A percentile compares a stretch with the other conserved stretches of the same genome.
Conservation (phyloP, 345 rosid species). For the Arabidopsis suecica region DNA sequence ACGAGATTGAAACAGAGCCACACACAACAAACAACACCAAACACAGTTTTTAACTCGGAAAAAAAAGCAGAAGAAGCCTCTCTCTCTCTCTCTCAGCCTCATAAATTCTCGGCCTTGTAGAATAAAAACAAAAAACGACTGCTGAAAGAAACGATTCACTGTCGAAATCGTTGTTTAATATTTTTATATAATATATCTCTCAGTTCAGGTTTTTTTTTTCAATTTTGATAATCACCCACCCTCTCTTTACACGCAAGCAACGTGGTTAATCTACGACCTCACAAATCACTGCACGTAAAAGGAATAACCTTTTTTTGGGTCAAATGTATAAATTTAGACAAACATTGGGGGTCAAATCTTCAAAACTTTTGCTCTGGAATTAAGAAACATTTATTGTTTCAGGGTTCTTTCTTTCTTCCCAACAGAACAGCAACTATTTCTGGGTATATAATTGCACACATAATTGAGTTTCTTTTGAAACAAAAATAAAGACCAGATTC, state of each 20-base stretch:
- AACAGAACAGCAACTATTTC: neutral
- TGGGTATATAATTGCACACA: neutral
- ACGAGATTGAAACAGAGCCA: slow-evolving; percentile 65
- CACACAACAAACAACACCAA: slow-evolving; percentile 54
- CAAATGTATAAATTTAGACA: slow-evolving; percentile 32
- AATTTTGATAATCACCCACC: slow-evolving; percentile 23
- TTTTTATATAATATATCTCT: slow-evolving; percentile 3
- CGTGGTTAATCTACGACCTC: slow-evolving; percentile 44
- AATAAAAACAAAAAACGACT: slow-evolving; percentile 43
- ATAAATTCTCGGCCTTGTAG: slow-evolving; percentile 50
- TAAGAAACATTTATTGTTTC: slow-evolving; percentile 15
- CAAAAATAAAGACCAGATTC: neutral
- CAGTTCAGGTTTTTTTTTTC: slow-evolving; percentile 18
- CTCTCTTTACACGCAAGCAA: slow-evolving; percentile 48
- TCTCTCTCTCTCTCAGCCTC: slow-evolving; percentile 55
- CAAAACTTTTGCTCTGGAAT: slow-evolving; percentile 27
- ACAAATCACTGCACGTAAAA: slow-evolving; percentile 7
- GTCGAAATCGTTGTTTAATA: slow-evolving; percentile 17
- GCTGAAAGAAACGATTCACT: slow-evolving; percentile 42
- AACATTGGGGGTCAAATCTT: slow-evolving; percentile 33
- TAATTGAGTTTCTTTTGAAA: neutral
- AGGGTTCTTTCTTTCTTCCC: neutral
- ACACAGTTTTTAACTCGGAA: slow-evolving; percentile 38
- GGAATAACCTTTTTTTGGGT: neutral
- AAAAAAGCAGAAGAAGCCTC: slow-evolving; percentile 41